A percentile compares a stretch with the other conserved stretches of the same genome.
These are phyloP conservation scores for Phytopythium sindhum DNA, from an alignment of 352 stramenopile species.

Conservation along the genomic window DNA sequence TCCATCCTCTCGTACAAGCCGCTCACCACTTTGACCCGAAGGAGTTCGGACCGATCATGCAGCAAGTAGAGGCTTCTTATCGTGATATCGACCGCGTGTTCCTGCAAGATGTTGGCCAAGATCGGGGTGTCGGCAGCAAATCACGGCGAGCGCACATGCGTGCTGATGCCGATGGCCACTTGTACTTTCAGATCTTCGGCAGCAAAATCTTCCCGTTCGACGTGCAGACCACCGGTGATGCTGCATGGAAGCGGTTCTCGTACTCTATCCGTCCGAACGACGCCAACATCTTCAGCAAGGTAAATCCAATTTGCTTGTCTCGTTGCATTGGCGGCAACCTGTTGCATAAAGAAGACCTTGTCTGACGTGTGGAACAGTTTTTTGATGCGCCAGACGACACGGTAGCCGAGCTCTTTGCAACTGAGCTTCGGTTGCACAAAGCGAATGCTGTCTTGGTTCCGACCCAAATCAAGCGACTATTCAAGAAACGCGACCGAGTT, in stretches of 20 bases:
- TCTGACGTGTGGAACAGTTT: not conserved
- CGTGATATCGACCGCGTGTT: conserved; percentile 3
- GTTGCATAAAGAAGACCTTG: too few species aligned
- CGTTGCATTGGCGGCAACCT: too few species aligned
- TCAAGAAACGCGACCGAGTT: conserved; percentile 40
- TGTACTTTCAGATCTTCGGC: conserved; percentile 11
- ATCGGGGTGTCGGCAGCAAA: not conserved
- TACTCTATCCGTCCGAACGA: conserved; percentile 6
- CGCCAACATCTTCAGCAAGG: conserved; percentile 5
- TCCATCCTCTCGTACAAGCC: not conserved
- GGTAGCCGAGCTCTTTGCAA: conserved; percentile 52
- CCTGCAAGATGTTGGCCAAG: not conserved
- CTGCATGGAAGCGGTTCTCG: conserved; percentile 8
- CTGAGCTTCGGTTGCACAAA: conserved; percentile 42
- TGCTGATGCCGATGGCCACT: not conserved
- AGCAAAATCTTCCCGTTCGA: conserved; percentile 10
- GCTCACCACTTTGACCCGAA: not conserved
- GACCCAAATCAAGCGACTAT: conserved; percentile 49
- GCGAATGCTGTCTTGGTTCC: conserved; percentile 40
- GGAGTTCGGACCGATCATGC: not conserved
- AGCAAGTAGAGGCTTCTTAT: not conserved
- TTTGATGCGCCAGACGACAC: conserved; percentile 28
- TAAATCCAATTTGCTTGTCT: too few species aligned
- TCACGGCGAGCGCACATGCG: not conserved
- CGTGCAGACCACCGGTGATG: not conserved